Percentiles rank a stretch among this genome's conserved stretches.
Evolutionary conservation across 2,329 filamentous ascomycete species (phyloP).

Genomic region (Fusarium irregulare): DNA sequence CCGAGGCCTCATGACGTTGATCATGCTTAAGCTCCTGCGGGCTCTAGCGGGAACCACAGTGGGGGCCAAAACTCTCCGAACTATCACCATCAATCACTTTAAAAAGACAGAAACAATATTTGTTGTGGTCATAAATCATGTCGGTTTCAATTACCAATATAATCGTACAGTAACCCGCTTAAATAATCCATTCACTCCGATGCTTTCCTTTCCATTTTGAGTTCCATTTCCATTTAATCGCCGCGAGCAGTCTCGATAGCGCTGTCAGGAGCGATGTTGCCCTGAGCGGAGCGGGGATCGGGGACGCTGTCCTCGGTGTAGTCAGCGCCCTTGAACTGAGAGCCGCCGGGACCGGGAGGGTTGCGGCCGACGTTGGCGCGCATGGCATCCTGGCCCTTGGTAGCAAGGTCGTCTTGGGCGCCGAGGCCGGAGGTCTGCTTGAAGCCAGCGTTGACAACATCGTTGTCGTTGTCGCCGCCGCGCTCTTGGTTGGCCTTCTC

Average conservation of each 20-base stretch:
- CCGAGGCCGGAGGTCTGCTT: slow-evolving; percentile 41
- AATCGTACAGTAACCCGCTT: slow-evolving; percentile 25
- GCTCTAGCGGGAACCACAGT: slow-evolving; percentile 21
- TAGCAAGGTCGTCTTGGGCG: slow-evolving; percentile 46
- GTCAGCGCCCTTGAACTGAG: slow-evolving; percentile 55
- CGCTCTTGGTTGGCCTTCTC: slow-evolving; percentile 40
- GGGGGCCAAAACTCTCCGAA: slow-evolving; percentile 12
- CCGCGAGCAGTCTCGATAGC: slow-evolving; percentile 52
- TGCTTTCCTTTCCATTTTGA: not conserved
- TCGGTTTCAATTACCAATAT: slow-evolving; percentile 17
- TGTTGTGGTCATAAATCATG: slow-evolving; percentile 25
- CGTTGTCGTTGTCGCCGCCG: slow-evolving; percentile 54
- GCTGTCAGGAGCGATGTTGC: slow-evolving; percentile 55
- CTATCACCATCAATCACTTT: slow-evolving; percentile 1
- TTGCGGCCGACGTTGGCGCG: slow-evolving; percentile 54
- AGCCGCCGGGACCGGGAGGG: slow-evolving; percentile 51
- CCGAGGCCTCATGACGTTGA: slow-evolving; percentile 40
- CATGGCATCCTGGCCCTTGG: slow-evolving; percentile 53
- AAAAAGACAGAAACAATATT: not conserved
- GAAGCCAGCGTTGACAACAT: slow-evolving; percentile 48
- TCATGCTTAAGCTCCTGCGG: slow-evolving; percentile 28
- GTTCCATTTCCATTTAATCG: not conserved
- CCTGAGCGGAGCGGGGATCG: slow-evolving; percentile 57
- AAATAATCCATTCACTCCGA: not conserved
- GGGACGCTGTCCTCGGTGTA: slow-evolving; percentile 55